Conservation (phyloP, 2,329 filamentous ascomycete genomes). For the Magnaporthiopsis incrustans region DNA sequence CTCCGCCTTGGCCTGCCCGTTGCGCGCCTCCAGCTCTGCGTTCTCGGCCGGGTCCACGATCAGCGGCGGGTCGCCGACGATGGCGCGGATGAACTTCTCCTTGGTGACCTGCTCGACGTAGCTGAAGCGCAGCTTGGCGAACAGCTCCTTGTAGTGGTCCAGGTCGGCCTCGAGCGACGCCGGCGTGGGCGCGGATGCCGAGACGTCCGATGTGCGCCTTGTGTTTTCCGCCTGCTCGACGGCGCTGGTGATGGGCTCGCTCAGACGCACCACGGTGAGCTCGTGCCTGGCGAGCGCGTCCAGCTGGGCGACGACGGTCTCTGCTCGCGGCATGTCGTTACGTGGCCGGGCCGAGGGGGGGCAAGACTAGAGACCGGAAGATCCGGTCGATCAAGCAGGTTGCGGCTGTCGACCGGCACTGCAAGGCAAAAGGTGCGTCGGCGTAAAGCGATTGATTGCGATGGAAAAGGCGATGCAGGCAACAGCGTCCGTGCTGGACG, state of each 20-base stretch:
- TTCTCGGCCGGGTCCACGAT: slow-evolving; percentile 82
- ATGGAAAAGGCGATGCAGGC: too few relatives aligned
- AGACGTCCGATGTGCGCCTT: slow-evolving; percentile 64
- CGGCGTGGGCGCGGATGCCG: slow-evolving; percentile 58
- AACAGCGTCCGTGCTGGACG: too few relatives aligned
- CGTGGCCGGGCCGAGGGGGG: too few relatives aligned
- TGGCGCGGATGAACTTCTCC: slow-evolving; percentile 90
- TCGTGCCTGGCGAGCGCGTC: slow-evolving; percentile 31
- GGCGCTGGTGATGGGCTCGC: slow-evolving; percentile 61
- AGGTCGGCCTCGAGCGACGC: slow-evolving; percentile 76
- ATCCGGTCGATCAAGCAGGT: too few relatives aligned
- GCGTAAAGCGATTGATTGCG: too few relatives aligned
- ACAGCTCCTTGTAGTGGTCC: slow-evolving; percentile 86
- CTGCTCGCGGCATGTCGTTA: neutral
- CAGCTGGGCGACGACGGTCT: slow-evolving; percentile 4
- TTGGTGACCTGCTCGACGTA: slow-evolving; percentile 98
- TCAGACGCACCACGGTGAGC: slow-evolving; percentile 68
- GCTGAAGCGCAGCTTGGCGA: slow-evolving; percentile 91
- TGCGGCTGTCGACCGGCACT: too few relatives aligned
- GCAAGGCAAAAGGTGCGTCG: too few relatives aligned
- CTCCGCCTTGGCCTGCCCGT: slow-evolving; percentile 59
- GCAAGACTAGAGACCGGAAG: too few relatives aligned
- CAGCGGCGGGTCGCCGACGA: slow-evolving; percentile 82
- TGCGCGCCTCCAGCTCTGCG: slow-evolving; percentile 60
- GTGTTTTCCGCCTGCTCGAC: slow-evolving; percentile 29